Conservation (phyloP, 257 asterid species). For the Jasminum sambac region DNA sequence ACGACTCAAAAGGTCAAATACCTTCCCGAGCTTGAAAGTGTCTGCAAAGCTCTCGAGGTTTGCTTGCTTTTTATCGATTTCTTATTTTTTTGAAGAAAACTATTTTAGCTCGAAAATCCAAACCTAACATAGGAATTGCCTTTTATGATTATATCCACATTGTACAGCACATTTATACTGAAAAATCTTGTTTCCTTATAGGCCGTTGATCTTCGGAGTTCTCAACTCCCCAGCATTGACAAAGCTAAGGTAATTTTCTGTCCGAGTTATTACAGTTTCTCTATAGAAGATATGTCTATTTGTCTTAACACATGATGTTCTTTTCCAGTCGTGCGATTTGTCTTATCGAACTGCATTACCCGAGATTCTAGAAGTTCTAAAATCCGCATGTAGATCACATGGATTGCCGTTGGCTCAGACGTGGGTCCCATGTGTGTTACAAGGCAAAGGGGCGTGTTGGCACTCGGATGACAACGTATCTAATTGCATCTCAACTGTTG, state of each 20-base stretch:
- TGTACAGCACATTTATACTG: conserved; percentile 20
- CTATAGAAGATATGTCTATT: conserved; percentile 1
- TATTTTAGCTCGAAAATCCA: too few relatives aligned
- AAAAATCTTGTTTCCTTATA: conserved; percentile 29
- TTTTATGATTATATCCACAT: too few relatives aligned
- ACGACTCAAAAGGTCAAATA: conserved; percentile 82
- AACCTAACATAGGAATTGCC: too few relatives aligned
- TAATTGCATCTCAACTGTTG: conserved; percentile 71
- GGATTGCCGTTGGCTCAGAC: conserved; percentile 85
- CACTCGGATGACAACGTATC: conserved; percentile 67
- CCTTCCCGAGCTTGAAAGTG: conserved; percentile 74
- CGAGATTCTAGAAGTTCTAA: conserved; percentile 64
- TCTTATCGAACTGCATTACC: conserved; percentile 74
- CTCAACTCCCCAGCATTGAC: conserved; percentile 43
- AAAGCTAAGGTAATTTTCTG: conserved; percentile 45
- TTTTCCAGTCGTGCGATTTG: conserved; percentile 52
- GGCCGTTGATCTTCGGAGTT: conserved; percentile 81
- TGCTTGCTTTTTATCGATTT: conserved; percentile 13
- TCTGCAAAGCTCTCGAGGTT: conserved; percentile 94
- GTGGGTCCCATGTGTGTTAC: conserved; percentile 75
- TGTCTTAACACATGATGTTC: conserved; percentile 19
- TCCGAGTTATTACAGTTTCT: conserved; percentile 17
- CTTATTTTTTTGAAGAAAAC: too few relatives aligned
- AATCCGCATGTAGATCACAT: conserved; percentile 60
- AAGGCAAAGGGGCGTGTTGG: conserved; percentile 71